Conservation (phyloP, 495 filamentous ascomycete species). For the Schizothecium vesticola region DNA sequence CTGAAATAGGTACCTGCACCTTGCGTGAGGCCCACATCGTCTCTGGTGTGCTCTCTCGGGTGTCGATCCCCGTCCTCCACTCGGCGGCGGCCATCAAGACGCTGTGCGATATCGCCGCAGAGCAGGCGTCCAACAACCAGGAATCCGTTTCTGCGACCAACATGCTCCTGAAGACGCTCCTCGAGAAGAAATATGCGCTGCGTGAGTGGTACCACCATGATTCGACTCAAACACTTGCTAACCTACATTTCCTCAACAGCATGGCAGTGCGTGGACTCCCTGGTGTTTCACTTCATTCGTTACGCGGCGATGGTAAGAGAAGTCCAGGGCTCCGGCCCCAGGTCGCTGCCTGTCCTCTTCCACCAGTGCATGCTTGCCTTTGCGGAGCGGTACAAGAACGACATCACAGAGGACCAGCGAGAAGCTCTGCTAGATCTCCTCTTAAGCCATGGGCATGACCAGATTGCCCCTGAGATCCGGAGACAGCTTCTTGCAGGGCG, state of each 20-base stretch:
- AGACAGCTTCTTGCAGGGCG: slow-evolving; percentile 86
- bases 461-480: slow-evolving; percentile 85
- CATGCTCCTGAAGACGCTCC: slow-evolving; percentile 81
- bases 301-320: slow-evolving; percentile 54
- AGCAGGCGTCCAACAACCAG: slow-evolving; percentile 63
- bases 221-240: background rate
- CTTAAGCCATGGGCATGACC: slow-evolving; percentile 77
- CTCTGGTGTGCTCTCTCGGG: slow-evolving; percentile 70
- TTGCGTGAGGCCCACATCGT: slow-evolving; percentile 89
- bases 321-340: slow-evolving; percentile 6
- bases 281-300: slow-evolving; percentile 94
- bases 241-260: slow-evolving; percentile 13
- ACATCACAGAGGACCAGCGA: slow-evolving; percentile 62
- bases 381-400: slow-evolving; percentile 85
- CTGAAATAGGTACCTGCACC: slow-evolving; percentile 60
- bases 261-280: slow-evolving; percentile 86
- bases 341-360: slow-evolving; percentile 67
- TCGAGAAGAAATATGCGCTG: slow-evolving; percentile 96
- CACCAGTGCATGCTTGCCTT: slow-evolving; percentile 83
- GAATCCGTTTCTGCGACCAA: slow-evolving; percentile 83
- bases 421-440: slow-evolving; percentile 88
- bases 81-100: slow-evolving; percentile 87
- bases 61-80: slow-evolving; percentile 78
- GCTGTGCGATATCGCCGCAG: slow-evolving; percentile 87
- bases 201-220: slow-evolving; percentile 39